These are phyloP conservation scores for Rhizoclosmatium globosum DNA, from an alignment of 192 early-diverging fungal genomes.

Conservation along the genomic window DNA sequence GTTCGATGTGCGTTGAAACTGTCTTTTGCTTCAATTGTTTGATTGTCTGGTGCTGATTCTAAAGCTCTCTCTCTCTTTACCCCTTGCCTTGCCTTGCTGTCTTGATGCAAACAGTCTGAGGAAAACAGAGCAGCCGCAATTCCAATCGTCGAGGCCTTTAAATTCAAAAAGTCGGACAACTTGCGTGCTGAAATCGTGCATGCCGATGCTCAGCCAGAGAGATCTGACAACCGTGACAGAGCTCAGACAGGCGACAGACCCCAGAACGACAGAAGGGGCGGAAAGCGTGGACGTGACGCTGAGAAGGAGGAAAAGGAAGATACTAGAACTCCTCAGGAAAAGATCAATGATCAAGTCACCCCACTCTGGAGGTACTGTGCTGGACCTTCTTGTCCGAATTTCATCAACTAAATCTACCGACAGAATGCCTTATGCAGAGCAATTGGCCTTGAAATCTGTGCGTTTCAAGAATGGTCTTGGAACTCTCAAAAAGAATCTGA, in stretches of 20 bases:
- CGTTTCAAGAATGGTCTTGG: constrained; percentile 48
- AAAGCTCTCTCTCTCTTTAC: neutral
- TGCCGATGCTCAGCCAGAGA: neutral
- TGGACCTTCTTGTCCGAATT: constrained; percentile 34
- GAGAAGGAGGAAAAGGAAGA: constrained; percentile 39
- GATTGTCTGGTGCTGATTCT: no score
- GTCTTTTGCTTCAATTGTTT: neutral
- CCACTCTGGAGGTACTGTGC: constrained; percentile 61
- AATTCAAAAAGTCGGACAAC: constrained; percentile 23
- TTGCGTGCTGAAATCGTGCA: constrained; percentile 2
- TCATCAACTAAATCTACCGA: no score
- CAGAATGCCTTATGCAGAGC: constrained; percentile 62
- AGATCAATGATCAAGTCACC: constrained; percentile 74
- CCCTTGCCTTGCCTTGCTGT: neutral
- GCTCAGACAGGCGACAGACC: neutral
- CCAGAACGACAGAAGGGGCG: constrained; percentile 21
- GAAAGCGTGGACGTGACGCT: constrained; percentile 7
- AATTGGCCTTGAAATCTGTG: constrained; percentile 61
- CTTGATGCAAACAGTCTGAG: neutral
- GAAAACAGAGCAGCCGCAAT: constrained; percentile 2
- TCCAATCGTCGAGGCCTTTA: constrained; percentile 22
- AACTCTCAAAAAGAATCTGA: constrained; percentile 45
- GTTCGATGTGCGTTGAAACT: constrained; percentile 13
- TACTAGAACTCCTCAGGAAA: constrained; percentile 63
- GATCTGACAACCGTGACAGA: neutral